These are phyloP conservation scores for Ramaria rubella DNA, from an alignment of 768 basidiomycete species.

Conservation along the genomic window DNA sequence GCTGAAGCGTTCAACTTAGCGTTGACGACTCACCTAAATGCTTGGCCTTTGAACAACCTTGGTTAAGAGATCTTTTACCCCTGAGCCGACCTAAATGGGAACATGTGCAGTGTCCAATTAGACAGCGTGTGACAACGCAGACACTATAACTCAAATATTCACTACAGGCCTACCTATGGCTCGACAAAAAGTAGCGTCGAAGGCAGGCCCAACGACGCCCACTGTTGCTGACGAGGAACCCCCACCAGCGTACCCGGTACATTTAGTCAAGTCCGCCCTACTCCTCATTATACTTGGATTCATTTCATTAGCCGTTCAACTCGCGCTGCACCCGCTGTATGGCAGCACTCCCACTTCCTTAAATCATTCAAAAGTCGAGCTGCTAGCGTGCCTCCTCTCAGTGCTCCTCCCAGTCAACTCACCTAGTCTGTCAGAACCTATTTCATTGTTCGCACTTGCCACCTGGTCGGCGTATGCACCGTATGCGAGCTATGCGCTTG, in stretches of 20 bases:
- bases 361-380: constrained; percentile 38
- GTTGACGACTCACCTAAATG: too few species aligned
- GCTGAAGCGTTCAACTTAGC: too few species aligned
- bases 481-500: constrained; percentile 60
- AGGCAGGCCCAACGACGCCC: neutral
- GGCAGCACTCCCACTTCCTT: constrained; percentile 49
- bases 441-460: constrained; percentile 37
- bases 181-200: neutral
- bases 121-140: too few species aligned
- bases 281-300: constrained; percentile 42
- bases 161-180: neutral
- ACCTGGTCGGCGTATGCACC: constrained; percentile 43
- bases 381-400: constrained; percentile 31
- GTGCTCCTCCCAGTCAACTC: constrained; percentile 28
- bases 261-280: constrained; percentile 15
- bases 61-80: too few species aligned
- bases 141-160: neutral
- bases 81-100: too few species aligned
- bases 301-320: constrained; percentile 54
- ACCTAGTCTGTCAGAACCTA: constrained; percentile 27
- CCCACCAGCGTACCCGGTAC: neutral
- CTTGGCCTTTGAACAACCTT: too few species aligned
- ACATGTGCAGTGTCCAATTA: too few species aligned
- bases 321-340: constrained; percentile 62
- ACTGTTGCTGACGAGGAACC: neutral